These are phyloP conservation scores for Dipteronia sinensis DNA, from an alignment of 345 rosid genomes.

Conservation along the genomic window DNA sequence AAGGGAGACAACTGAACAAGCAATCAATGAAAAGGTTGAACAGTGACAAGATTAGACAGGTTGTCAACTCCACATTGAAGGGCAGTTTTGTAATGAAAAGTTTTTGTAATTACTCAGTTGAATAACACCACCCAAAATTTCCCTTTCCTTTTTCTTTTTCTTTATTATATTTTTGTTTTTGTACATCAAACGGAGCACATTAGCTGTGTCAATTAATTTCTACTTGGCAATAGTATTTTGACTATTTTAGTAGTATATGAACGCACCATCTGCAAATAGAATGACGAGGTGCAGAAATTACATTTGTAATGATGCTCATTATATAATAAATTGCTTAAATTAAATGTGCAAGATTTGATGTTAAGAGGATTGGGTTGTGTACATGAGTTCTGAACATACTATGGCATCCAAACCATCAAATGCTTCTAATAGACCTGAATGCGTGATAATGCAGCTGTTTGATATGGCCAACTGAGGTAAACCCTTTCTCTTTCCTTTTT, in stretches of 20 bases:
- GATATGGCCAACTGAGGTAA: background rate
- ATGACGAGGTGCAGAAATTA: background rate
- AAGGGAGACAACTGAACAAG: constrained; percentile 35
- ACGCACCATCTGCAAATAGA: background rate
- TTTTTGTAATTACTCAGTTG: constrained; percentile 4
- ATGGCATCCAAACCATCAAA: background rate
- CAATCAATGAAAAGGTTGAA: constrained; percentile 34
- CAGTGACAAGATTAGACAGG: constrained; percentile 26
- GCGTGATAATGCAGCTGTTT: background rate
- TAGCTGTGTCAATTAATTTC: background rate
- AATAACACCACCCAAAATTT: background rate
- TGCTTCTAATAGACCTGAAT: background rate
- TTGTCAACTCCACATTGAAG: constrained; percentile 15
- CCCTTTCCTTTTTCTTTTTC: background rate
- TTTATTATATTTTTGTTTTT: background rate
- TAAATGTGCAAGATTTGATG: background rate
- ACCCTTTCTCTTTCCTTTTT: constrained; percentile 4
- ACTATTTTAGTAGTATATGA: background rate
- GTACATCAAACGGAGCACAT: background rate
- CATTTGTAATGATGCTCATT: background rate
- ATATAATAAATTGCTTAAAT: background rate
- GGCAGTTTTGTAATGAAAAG: constrained; percentile 6
- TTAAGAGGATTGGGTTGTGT: background rate
- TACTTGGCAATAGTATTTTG: background rate
- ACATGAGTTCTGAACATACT: background rate